Evolutionary conservation across 176 grass and related monocot genomes (phyloP), one percentile per base, ranked within the genome.

Genomic region (Zea luxurians): DNA sequence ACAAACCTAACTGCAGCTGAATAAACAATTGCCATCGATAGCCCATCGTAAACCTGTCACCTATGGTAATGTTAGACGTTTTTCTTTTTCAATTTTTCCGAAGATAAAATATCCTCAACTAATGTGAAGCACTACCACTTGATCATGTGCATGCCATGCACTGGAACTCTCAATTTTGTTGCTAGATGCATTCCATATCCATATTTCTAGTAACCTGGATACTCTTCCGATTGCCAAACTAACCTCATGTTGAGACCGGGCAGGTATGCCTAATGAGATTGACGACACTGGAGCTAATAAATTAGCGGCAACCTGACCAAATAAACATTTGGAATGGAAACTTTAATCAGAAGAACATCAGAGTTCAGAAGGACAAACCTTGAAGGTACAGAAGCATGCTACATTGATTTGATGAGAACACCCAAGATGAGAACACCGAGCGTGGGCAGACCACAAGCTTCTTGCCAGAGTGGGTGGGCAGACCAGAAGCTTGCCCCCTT

Each of bases 361-460:
- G n/a, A n/a, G n/a, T n/a, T n/a, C n/a, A n/a, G n/a, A n/a, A n/a
- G n/a, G n/a, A n/a, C n/a, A n/a, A n/a, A n/a, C n/a, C n/a, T n/a
- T n/a, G n/a, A n/a, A n/a, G n/a, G n/a, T n/a, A n/a, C n/a, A n/a
- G n/a, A n/a, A n/a, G n/a, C n/a, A n/a, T n/a, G n/a, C n/a, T n/a
- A n/a, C n/a, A n/a, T n/a, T n/a, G n/a, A n/a, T n/a, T n/a, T n/a
- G n/a, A n/a, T n/a, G n/a, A n/a, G n/a, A n/a, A n/a, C 70, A 97
- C 92, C 94, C 94, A 97, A 62, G 94, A 89, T 27, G 91, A 93
- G 72, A 97, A 89, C 47, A 97, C 94, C 4, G 86, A 97, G 40
- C 76, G 88, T 1, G 91, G 94, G 80, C 94, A 97, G 35, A 97
- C 84, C 78, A 97, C 82, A n/a, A 97, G 83, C 68, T 80, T 90